Evolutionary conservation across 495 filamentous ascomycete genomes (phyloP), one percentile per base, ranked within the genome.

Genomic region (Achaetomiella virescens): DNA sequence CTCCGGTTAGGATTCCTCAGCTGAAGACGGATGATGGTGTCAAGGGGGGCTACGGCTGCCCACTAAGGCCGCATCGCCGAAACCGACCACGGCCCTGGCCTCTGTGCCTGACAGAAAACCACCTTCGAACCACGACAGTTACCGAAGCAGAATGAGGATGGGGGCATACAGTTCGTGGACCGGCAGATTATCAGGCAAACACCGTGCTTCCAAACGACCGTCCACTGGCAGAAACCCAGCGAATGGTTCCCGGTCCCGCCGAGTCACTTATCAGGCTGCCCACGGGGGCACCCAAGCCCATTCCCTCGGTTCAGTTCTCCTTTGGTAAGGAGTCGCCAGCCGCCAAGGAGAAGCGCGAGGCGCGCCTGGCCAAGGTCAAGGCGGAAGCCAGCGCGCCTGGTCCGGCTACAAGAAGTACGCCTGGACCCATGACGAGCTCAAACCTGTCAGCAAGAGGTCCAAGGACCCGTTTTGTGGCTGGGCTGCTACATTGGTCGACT

Each of bases 401-500:
- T 75, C 79, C 11, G 88, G 88, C 54, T 97, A 97, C 68, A 89
- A 84, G 69, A 69, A 80, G 22, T 78, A 87, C 69, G 92, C 92
- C 12, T 96, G 87, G 87, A 72, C 84, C 47, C 82, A 88, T 55
- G 93, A 97, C 64, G 93, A 97, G 69, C 67, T 97, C 27, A 77
- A 72, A 24, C 93, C 92, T 2, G 71, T 90, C 5, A 80, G 78
- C 41, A 82, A 81, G 11, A 70, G 68, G 31, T 79, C 73, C 31
- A 74, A 78, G 0, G 78, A 97, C 63, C 88, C 91, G 0, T 98
- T 98, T 64, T 91, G 86, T 66, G 89, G 89, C 21, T 98, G 93
- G 93, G 93, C 87, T 20, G 93, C 93, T 4, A 97, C 93, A 2
- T 66, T 98, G 55, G 90, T 98, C 5, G 93, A 98, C 73, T 70